These are phyloP conservation scores for Aquilaria malaccensis DNA, from an alignment of 345 rosid genomes.

Conservation along the genomic window DNA sequence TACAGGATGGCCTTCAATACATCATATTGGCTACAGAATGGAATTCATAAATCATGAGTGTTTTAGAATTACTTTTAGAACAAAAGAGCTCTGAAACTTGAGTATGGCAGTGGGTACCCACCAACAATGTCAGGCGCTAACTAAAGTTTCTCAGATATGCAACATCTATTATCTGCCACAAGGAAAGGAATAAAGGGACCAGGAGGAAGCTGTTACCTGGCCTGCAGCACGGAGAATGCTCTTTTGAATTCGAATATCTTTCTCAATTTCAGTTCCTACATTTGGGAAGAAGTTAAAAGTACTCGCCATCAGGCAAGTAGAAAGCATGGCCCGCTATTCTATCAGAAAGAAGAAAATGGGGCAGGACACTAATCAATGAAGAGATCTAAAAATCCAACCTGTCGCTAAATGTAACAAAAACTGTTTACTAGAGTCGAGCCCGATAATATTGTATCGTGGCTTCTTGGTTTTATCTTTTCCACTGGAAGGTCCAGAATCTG, in stretches of 20 bases:
- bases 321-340: no score
- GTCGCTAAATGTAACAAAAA: slow-evolving; percentile 77
- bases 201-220: slow-evolving; percentile 45
- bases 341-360: neutral
- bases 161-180: no score
- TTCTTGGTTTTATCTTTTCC: slow-evolving; percentile 92
- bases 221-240: slow-evolving; percentile 78
- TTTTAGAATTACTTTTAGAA: no score
- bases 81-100: no score
- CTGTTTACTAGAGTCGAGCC: slow-evolving; percentile 68
- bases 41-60: no score
- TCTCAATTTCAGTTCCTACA: slow-evolving; percentile 73
- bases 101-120: no score
- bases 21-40: no score
- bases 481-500: slow-evolving; percentile 61
- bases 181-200: neutral
- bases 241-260: slow-evolving; percentile 67
- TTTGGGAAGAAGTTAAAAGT: no score
- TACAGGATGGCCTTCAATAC: no score
- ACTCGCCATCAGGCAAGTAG: no score
- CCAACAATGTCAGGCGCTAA: no score
- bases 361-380: neutral
- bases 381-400: slow-evolving; percentile 32
- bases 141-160: no score
- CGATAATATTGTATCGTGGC: slow-evolving; percentile 65